Base-by-base conservation (phyloP, 306 rosid species). In the Purshia tridentata region DNA sequence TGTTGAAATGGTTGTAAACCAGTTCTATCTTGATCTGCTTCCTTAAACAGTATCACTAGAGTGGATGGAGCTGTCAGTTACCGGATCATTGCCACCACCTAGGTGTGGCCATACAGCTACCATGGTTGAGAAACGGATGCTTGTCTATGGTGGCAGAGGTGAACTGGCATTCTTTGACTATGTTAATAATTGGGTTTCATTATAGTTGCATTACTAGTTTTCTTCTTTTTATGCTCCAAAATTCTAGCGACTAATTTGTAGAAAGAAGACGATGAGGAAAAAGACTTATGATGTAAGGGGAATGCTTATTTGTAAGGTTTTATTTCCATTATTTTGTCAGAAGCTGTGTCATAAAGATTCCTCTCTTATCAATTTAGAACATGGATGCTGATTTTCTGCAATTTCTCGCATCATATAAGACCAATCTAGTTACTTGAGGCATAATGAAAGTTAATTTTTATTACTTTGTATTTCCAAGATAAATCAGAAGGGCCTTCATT, bases 131-230 rank as follows among this genome's bases (percentile, higher is more conserved):
- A 94, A 89, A 63, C 84, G 97, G 75, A 66, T 94, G 83, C 92
- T 94, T 76, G 93, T 94, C 64, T 91, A 86, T 77, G 98, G 98
- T 37, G 98, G 97, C 74, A 89, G 98, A 91, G 97, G 96, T 94
- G 79, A 79, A 70, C 69, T 78, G 61, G 51, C 77, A 67, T 72
- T 52, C 62, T 62, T 52, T 78, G 4, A 67, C 40, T 76, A 20
- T 23, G 53, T 69, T 58, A 65, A 40, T 61, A 40, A 60, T 65
- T 74, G 66, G 50, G 56, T 75, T 74, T 49, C 47, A 58, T 47
- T 45, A 65, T 3, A 44, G 29, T 65, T 65, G 40, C n/a, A 42
- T 19, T 20, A 65, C 6, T 65, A 5, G 3, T 65, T 44, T 8
- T 62, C 19, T 44, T 37, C 15, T 37, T 55, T 65, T 39, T 3